Evolutionary conservation across 176 grass and related monocot genomes (phyloP).

Genomic region (Dactylis glomerata): DNA sequence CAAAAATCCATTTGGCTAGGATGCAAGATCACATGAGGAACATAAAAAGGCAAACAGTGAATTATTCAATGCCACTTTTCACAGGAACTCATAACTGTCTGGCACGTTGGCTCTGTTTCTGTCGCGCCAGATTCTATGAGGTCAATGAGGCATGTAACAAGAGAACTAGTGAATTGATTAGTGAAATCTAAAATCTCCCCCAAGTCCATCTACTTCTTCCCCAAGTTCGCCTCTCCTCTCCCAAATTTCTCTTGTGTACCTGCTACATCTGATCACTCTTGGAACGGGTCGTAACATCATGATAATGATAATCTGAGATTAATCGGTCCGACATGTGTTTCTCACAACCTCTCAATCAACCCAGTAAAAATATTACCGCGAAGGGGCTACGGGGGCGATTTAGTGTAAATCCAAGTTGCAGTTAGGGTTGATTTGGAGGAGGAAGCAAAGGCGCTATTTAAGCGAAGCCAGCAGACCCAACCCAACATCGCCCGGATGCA

Average conservation of each 20-base stretch:
- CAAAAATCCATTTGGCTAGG: background rate
- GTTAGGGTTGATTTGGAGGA: background rate
- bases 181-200: background rate
- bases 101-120: background rate
- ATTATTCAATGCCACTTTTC: background rate
- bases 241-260: background rate
- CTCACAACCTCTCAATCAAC: background rate
- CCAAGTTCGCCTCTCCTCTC: background rate
- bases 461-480: background rate
- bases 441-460: background rate
- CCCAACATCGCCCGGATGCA: background rate
- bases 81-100: background rate
- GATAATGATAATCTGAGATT: background rate
- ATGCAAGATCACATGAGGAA: background rate
- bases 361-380: background rate
- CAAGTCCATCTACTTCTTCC: background rate
- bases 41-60: background rate
- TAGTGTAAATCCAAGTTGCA: background rate
- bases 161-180: background rate
- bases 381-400: background rate
- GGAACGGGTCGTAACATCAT: background rate
- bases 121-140: background rate
- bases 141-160: background rate
- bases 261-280: background rate
- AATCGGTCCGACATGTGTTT: background rate